Evolutionary conservation across 306 rosid species (phyloP).

Genomic region (Acacia acuminata): DNA sequence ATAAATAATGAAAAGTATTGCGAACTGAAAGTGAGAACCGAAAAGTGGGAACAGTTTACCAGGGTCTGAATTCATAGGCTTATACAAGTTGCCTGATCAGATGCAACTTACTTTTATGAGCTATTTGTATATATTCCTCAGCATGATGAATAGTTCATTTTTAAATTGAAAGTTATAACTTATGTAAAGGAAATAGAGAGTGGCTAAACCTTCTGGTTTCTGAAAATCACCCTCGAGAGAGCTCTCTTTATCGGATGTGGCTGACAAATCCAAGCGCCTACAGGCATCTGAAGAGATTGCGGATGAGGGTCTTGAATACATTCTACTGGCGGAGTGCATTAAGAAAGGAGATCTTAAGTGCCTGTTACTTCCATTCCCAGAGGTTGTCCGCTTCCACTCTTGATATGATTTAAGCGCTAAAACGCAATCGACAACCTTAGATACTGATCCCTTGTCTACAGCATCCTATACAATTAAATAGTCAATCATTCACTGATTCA

Average conservation of each 20-base stretch:
- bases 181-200: not conserved
- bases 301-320: conserved; percentile 54
- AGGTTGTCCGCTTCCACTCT: conserved; percentile 60
- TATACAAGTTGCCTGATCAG: not conserved
- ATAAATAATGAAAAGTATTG: too few relatives aligned
- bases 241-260: conserved; percentile 44
- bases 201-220: conserved; percentile 51
- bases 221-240: conserved; percentile 37
- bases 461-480: conserved; percentile 59
- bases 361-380: conserved; percentile 53
- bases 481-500: conserved; percentile 22
- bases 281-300: conserved; percentile 60
- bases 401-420: conserved; percentile 71
- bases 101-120: conserved; percentile 1
- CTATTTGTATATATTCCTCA: not conserved
- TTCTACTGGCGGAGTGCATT: conserved; percentile 53
- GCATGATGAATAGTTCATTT: not conserved
- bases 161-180: not conserved
- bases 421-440: conserved; percentile 84
- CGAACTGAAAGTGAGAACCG: not conserved
- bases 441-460: conserved; percentile 67
- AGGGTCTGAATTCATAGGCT: not conserved
- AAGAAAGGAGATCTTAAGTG: conserved; percentile 67
- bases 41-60: not conserved
- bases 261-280: conserved; percentile 71